Evolutionary conservation across 2,329 filamentous ascomycete genomes (phyloP).

Genomic region (Penicillium sp.): DNA sequence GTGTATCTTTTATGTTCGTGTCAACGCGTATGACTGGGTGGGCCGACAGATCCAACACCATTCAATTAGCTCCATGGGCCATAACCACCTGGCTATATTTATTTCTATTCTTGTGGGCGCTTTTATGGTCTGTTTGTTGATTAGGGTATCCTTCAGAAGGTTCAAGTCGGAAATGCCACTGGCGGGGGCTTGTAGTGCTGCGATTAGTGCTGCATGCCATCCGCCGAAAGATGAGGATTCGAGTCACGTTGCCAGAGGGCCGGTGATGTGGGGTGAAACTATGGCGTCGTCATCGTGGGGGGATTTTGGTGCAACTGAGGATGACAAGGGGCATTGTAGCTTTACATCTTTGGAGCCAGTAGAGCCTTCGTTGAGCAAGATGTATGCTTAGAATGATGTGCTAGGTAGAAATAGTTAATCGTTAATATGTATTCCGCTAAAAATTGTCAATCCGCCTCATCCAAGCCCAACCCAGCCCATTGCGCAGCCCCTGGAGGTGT

Average conservation of each 20-base stretch:
- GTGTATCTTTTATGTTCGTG: not conserved
- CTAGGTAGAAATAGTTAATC: no score
- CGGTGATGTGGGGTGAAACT: conserved; percentile 34
- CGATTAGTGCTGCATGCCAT: conserved; percentile 6
- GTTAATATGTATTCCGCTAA: no score
- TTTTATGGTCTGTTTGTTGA: not conserved
- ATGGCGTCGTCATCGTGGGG: not conserved
- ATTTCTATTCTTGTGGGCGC: not conserved
- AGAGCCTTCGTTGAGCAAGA: not conserved
- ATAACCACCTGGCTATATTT: no score
- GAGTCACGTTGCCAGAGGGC: conserved; percentile 19
- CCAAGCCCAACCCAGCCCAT: no score
- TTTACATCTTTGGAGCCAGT: conserved; percentile 7
- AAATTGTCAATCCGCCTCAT: no score
- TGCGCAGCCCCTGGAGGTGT: no score
- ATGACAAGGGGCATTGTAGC: conserved; percentile 11
- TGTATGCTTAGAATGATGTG: conserved; percentile 10
- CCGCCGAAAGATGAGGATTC: conserved; percentile 27
- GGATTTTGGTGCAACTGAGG: not conserved
- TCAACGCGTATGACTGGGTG: not conserved
- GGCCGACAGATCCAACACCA: no score
- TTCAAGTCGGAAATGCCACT: not conserved
- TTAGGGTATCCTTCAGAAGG: not conserved
- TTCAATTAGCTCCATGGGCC: no score
- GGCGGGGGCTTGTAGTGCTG: not conserved